Evolutionary conservation across 1,284 basidiomycete species (phyloP), one percentile per base, ranked within the genome.

Genomic region (Leccinum griseonigrum): DNA sequence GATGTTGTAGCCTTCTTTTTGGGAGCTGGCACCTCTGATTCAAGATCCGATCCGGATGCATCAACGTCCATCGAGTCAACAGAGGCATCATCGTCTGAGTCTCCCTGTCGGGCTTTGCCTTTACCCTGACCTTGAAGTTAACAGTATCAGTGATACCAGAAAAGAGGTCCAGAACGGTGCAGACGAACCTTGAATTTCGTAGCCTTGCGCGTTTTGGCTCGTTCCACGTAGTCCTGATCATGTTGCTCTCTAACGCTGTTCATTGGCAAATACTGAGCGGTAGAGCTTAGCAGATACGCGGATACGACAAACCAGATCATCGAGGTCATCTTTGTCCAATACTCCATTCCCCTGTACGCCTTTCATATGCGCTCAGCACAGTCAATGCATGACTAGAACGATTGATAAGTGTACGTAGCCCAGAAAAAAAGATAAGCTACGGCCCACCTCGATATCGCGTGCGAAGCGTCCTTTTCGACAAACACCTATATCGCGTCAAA

Each of bases 391-490:
- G 93, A 60, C 91, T 95, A 55, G 16, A 51, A 53, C 0, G 18
- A 11, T 22, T 22, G 7, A n/a, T 43, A 57, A 59, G 28, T n/a
- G 13, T 54, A 53, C 64, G 50, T 16, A 22, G 9, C 46, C 9
- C 32, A 58, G 36, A 26, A 29, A 14, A 50, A n/a, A 4, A 22
- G 22, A 22, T 2, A 7, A 29, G 48, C 51, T 10, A 36, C 14
- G 5, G 85, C 88, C 67, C 65, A 96, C 94, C 81, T 84, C 65
- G 89, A 86, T 71, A 98, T 95, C 4, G 95, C 92, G 78, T 95
- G 91, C 53, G 85, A 87, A 75, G 96, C 94, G 69, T 97, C 95
- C 80, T 98, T 98, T 74, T 97, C 95, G 60, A 98, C 94, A 76
- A 93, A 97, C 71, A 88, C 83, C 78, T 93, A 90, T 60, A 98